Evolutionary conservation across 1,284 basidiomycete species (phyloP), one percentile per base, ranked within the genome.

Genomic region (Dichomitus squalens): DNA sequence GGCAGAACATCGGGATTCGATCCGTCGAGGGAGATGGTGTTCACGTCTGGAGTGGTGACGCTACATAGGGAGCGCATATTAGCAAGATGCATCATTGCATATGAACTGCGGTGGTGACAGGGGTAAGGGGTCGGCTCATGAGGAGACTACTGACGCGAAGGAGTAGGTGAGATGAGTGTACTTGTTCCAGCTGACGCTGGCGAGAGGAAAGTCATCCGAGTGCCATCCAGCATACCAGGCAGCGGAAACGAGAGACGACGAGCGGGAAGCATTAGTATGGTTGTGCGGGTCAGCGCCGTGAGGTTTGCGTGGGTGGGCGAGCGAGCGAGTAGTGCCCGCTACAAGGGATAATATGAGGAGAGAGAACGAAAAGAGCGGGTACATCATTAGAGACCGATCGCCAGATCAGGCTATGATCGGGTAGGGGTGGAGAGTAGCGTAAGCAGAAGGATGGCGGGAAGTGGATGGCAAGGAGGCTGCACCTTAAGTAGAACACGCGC

Each of bases 181-280:
- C 69, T 81, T 80, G 31, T 71, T 65, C 86, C 86, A 89, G 61
- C 76, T 76, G 52, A 89, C 77, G 43, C 78, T 68, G 33, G 75
- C 68, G 41, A 86, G 74, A 0, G 79, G 73, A 65, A 81, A 79
- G 60, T 76, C 74, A 18, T 69, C 58, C 4, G 76, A 65, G 66
- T 85, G 83, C 83, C 85, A 89, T 23, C 84, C 83, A 41, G 86
- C 78, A 64, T 80, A 88, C 86, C 86, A 89, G 21, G 83, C 79
- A 44, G 83, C 75, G 35, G 82, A 66, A 35, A 87, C 73, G 7
- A 36, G 38, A 18, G 56, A 59, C 12, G 56, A 59, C 12, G 57
- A 58, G n/a, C 44, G 34, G 49, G 52, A 29, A 33, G 33, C 21
- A 33, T 47, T 40, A 16, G 53, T 21, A 25, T 41, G 14, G 29